Evolutionary conservation across 2,329 filamentous ascomycete species (phyloP), one percentile per base, ranked within the genome.

Genomic region (Aspergillus oerlinghausenensis): DNA sequence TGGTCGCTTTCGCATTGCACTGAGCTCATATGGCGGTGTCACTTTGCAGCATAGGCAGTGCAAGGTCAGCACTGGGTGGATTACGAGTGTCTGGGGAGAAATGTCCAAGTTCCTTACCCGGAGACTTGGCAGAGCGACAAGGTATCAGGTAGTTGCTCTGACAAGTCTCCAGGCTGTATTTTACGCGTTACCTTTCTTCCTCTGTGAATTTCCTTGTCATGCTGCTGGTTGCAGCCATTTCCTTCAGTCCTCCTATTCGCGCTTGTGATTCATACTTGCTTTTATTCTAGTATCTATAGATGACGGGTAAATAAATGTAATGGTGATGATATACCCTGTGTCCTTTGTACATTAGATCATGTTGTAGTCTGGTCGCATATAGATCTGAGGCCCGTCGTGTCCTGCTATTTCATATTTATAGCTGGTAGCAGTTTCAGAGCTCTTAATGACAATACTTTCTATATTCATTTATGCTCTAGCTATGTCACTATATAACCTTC

Each of bases 1-100:
- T 67, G 65, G 64, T 62, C 59, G 64, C 58, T 53, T 58, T 57
- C 57, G 57, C 58, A 51, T 62, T 43, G 58, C 59, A 60, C 57
- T 61, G 64, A 64, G 59, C 59, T 62, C 63, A 61, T 62, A 56
- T 57, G 60, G 55, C 51, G 49, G 50, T 53, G 53, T 57, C 55
- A 53, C 64, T 61, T 56, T 60, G 58, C 59, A 50, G 54, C 58
- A 54, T 57, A 51, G 25, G 53, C 52, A 49, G 54, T 55, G 56
- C 58, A 54, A 54, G 58, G 56, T 55, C 52, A 48, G 50, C 53
- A 52, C 55, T 53, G 48, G 56, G 54, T 57, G 55, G 50, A 14
- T 47, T 56, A 48, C 63, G 54, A 55, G 58, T 47, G 56, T 56
- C 42, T 55, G 58, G 32, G 14, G 6, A 32, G 28, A 49, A 23